phyloP scores from a whole-genome alignment of 805 yeast species.

The Lachancea kluyveri region DNA sequence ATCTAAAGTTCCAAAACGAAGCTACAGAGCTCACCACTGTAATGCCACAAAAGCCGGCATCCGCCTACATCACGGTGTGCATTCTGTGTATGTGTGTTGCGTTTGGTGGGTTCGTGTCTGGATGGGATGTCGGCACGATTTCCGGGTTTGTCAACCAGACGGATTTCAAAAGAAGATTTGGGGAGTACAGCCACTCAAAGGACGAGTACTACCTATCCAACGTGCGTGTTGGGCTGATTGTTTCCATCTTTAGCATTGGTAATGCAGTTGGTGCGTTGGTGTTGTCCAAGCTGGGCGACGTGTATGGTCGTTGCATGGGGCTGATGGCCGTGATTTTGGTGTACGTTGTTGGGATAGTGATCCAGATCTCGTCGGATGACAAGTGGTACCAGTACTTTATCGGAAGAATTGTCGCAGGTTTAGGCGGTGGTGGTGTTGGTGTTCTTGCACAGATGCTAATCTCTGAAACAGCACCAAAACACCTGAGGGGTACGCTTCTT shows the following conservation, averaged over 20 bases:
- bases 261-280: slow-evolving; percentile 69
- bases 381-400: slow-evolving; percentile 69
- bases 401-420: slow-evolving; percentile 66
- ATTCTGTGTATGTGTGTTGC: slow-evolving; percentile 43
- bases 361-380: slow-evolving; percentile 52
- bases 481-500: slow-evolving; percentile 60
- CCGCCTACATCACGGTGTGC: slow-evolving; percentile 25
- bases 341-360: slow-evolving; percentile 60
- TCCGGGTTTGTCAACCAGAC: slow-evolving; percentile 57
- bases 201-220: slow-evolving; percentile 21
- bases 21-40: no score
- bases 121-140: slow-evolving; percentile 79
- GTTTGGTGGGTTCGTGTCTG: slow-evolving; percentile 73
- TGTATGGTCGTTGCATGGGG: slow-evolving; percentile 60
- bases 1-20: slow-evolving; percentile 7
- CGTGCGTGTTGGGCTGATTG: slow-evolving; percentile 24
- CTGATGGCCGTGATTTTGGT: slow-evolving; percentile 53
- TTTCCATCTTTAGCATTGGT: slow-evolving; percentile 61
- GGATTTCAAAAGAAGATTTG: slow-evolving; percentile 24
- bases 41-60: slow-evolving; percentile 22
- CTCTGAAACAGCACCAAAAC: slow-evolving; percentile 37
- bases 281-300: slow-evolving; percentile 53
- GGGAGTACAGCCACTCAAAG: slow-evolving; percentile 14
- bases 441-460: slow-evolving; percentile 72
- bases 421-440: slow-evolving; percentile 72